Conservation (phyloP, 2,329 filamentous ascomycete genomes). For the Metarhizium guizhouense region DNA sequence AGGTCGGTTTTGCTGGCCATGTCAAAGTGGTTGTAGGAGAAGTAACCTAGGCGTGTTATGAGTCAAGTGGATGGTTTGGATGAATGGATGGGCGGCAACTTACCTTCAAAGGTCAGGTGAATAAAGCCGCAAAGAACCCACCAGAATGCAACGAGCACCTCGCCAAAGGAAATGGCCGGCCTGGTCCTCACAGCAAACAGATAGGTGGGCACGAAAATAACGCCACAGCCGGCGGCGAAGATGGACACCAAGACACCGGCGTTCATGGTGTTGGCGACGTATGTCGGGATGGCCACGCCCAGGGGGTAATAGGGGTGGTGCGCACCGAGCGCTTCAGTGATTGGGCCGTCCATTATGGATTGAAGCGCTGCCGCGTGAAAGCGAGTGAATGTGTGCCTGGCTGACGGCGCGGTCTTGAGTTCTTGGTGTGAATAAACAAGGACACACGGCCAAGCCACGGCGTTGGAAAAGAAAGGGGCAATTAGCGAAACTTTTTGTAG, state of each 20-base stretch:
- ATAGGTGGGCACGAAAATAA: constrained; percentile 39
- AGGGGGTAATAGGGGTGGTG: no score
- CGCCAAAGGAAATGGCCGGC: constrained; percentile 32
- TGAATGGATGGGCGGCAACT: not conserved
- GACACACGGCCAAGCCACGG: no score
- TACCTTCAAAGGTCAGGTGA: constrained; percentile 34
- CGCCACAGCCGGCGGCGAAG: constrained; percentile 48
- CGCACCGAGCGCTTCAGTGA: no score
- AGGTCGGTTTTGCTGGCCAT: constrained; percentile 32
- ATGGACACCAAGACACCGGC: constrained; percentile 48
- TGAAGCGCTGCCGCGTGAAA: no score
- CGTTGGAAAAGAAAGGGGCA: no score
- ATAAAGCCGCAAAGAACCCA: constrained; percentile 60
- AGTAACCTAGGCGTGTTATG: constrained; percentile 31
- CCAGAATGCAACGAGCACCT: constrained; percentile 60
- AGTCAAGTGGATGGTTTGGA: not conserved
- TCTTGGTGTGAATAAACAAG: no score
- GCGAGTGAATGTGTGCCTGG: no score
- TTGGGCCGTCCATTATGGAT: no score
- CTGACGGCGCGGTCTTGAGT: no score
- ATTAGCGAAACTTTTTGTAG: no score
- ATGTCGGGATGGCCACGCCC: no score
- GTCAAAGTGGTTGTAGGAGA: constrained; percentile 30
- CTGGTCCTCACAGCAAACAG: no score
- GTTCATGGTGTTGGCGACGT: constrained; percentile 10